Base-by-base conservation (phyloP, 208 protist species). In the Borovskyia barvae region DNA sequence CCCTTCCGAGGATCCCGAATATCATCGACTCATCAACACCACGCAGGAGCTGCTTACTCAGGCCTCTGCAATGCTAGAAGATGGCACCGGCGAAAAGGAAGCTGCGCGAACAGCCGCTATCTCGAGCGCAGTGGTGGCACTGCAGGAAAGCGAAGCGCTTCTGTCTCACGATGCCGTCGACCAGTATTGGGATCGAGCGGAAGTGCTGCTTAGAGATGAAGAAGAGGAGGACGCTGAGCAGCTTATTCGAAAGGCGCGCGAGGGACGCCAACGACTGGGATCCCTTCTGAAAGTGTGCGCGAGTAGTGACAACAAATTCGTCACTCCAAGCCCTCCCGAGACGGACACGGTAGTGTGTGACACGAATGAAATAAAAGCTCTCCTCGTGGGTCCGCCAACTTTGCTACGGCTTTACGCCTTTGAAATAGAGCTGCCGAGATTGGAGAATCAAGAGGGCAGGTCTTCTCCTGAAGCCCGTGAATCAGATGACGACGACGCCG, bases 341-440 rank as follows among this genome's bases (percentile, higher is more conserved):
- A n/a, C n/a, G n/a, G n/a, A n/a, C n/a, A n/a, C n/a, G n/a, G n/a
- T n/a, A n/a, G n/a, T n/a, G n/a, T n/a, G n/a, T n/a, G n/a, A n/a
- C n/a, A n/a, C n/a, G n/a, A n/a, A n/a, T n/a, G n/a, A n/a, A n/a
- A n/a, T n/a, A n/a, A n/a, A n/a, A n/a, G n/a, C n/a, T n/a, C n/a
- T n/a, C n/a, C n/a, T n/a, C n/a, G n/a, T n/a, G n/a, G n/a, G n/a
- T n/a, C n/a, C n/a, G n/a, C n/a, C n/a, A n/a, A n/a, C n/a, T n/a
- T n/a, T n/a, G n/a, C n/a, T n/a, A n/a, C n/a, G n/a, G n/a, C 66
- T 91, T 9, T 91, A 76, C 70, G 77, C 74, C 0, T 91, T 80
- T 71, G 84, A 91, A 20, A 77, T 83, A 61, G 65, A 72, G 28
- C 72, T 75, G 26, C 46, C 51, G 17, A 2, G 0, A n/a, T n/a